Base-by-base conservation (phyloP, 108 stramenopile genomes). In the Poteriospumella lacustris region DNA sequence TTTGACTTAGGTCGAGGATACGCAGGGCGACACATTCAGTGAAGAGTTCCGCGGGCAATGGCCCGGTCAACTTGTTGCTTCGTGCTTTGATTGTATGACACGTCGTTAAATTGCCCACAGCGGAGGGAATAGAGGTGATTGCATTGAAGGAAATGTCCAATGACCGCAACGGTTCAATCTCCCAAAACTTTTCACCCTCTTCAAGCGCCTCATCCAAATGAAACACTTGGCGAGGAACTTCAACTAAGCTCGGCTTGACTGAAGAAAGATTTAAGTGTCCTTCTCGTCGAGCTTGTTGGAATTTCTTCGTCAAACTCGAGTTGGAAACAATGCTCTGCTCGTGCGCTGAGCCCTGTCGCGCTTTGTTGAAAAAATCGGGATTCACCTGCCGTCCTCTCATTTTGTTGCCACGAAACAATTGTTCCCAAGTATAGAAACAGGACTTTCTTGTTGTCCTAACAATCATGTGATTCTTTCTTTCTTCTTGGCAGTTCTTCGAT, bases 131-230 rank as follows among this genome's bases (percentile, higher is more conserved):
- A 31, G 60, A 12, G 24, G 3, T 3, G 9, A 64, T 64, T 64
- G 28, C 3, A 64, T 64, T 64, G 36, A 64, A 64, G 9, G 60
- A 64, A 33, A 64, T 3, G 36, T 64, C 70, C 28, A 73, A 5
- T 42, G 19, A 33, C 5, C 28, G 12, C 12, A 73, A 5, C 36
- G 70, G 70, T 52, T 44, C 43, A 3, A 73, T 38, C 36, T 73
- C 70, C 70, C 70, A 73, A 73, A 73, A 73, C 70, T 73, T 73
- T 42, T 73, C 70, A 73, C 42, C 70, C 9, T 73, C 41, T 56
- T 42, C 70, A 31, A 41, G 19, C 12, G 15, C 9, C 9, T 9
- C 36, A 40, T 67, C 64, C 31, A 67, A 67, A 67, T 12, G 12
- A 67, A 67, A 33, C 12, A 67, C 40, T 67, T 67, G 12, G 9